Evolutionary conservation across 306 rosid genomes (phyloP).

Genomic region (Medicago truncatula): MtrunA17r5.0-ANR NC_053047.1:26691001-26691500

Average conservation of each 20-base stretch:
- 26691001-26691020: neutral
- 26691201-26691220: too few relatives aligned
- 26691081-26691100: neutral
- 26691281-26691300: neutral
- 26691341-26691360: too few relatives aligned
- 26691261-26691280: neutral
- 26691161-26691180: neutral
- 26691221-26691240: neutral
- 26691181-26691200: too few relatives aligned
- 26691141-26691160: neutral
- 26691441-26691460: too few relatives aligned
- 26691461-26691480: neutral
- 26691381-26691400: too few relatives aligned
- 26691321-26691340: too few relatives aligned
- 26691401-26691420: too few relatives aligned
- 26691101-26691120: neutral
- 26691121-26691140: neutral
- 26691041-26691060: neutral
- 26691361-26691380: too few relatives aligned
- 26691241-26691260: too few relatives aligned
- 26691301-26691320: neutral
- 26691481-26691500: neutral
- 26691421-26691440: too few relatives aligned
- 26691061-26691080: neutral
- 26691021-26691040: slow-evolving; percentile 3